A percentile compares a stretch with the other conserved stretches of the same genome.
phyloP scores from a whole-genome alignment of 148 eudicot genomes.

The Chenopodium suecicum region DNA sequence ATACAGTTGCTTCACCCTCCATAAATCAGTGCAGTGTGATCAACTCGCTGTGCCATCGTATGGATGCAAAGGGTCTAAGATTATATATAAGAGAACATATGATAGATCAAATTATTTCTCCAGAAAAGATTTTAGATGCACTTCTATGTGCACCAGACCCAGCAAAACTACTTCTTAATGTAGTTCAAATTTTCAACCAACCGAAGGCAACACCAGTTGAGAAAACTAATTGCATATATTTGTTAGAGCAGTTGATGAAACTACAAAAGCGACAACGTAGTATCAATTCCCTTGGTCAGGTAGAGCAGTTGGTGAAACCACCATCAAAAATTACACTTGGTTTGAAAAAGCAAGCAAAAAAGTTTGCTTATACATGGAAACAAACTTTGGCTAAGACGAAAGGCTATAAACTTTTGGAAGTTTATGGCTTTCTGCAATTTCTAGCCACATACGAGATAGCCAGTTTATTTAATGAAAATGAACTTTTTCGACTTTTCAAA shows the following conservation, averaged over 20 bases:
- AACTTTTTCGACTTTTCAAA: slow-evolving; percentile 15
- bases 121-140: slow-evolving; percentile 12
- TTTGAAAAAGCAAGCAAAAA: neutral
- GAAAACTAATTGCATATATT: slow-evolving; percentile 21
- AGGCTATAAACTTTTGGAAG: slow-evolving; percentile 16
- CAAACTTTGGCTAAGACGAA: neutral
- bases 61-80: slow-evolving; percentile 22
- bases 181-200: slow-evolving; percentile 27
- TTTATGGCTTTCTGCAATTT: slow-evolving; percentile 24
- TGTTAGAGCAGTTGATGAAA: slow-evolving; percentile 29
- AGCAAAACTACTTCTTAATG: slow-evolving; percentile 40
- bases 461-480: neutral
- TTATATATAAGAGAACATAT: slow-evolving; percentile 19
- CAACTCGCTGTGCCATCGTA: slow-evolving; percentile 15
- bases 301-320: slow-evolving; percentile 9
- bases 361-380: slow-evolving; percentile 17
- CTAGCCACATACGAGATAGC: slow-evolving; percentile 12
- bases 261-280: slow-evolving; percentile 9
- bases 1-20: neutral
- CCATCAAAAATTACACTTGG: slow-evolving; percentile 19
- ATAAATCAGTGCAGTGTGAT: neutral
- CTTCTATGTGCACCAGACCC: slow-evolving; percentile 33
- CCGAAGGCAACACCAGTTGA: slow-evolving; percentile 9
- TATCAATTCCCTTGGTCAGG: slow-evolving; percentile 6
- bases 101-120: slow-evolving; percentile 12